Evolutionary conservation across 2,329 filamentous ascomycete genomes (phyloP).

Genomic region (Fusarium falciforme): DNA sequence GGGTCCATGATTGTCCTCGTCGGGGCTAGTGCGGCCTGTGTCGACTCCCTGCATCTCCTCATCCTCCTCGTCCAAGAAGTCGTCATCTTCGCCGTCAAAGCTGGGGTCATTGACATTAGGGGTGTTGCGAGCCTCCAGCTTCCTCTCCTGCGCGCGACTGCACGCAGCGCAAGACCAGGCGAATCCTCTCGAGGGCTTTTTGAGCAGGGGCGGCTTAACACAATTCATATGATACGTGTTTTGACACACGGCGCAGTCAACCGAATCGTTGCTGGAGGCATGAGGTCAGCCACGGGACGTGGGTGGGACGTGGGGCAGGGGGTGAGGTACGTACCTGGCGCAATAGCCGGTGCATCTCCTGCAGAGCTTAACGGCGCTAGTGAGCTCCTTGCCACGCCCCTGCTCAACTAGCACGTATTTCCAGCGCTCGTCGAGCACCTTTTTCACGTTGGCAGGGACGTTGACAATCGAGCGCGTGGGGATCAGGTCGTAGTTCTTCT

Average conservation of each 20-base stretch:
- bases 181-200: conserved; percentile 97
- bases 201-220: conserved; percentile 88
- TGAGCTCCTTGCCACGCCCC: conserved; percentile 92
- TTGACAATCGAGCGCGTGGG: conserved; percentile 94
- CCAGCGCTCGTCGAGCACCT: conserved; percentile 95
- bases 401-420: conserved; percentile 95
- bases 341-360: conserved; percentile 93
- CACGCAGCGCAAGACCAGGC: conserved; percentile 98
- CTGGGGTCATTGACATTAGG: conserved; percentile 78
- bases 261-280: conserved; percentile 81
- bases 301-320: conserved; percentile 34
- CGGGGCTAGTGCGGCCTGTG: conserved; percentile 74
- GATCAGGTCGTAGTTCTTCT: conserved; percentile 97
- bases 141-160: conserved; percentile 94
- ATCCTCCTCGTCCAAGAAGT: conserved; percentile 76
- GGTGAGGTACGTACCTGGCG: conserved; percentile 74
- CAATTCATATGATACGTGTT: conserved; percentile 99
- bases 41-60: conserved; percentile 68
- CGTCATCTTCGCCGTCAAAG: conserved; percentile 73
- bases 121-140: conserved; percentile 89
- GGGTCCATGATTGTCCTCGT: conserved; percentile 66
- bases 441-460: conserved; percentile 94
- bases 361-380: conserved; percentile 94
- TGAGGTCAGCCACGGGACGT: conserved; percentile 39
- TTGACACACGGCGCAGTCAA: conserved; percentile 94